Evolutionary conservation across 1,284 basidiomycete species (phyloP).

Genomic region (Veloporphyrellus conicus): DNA sequence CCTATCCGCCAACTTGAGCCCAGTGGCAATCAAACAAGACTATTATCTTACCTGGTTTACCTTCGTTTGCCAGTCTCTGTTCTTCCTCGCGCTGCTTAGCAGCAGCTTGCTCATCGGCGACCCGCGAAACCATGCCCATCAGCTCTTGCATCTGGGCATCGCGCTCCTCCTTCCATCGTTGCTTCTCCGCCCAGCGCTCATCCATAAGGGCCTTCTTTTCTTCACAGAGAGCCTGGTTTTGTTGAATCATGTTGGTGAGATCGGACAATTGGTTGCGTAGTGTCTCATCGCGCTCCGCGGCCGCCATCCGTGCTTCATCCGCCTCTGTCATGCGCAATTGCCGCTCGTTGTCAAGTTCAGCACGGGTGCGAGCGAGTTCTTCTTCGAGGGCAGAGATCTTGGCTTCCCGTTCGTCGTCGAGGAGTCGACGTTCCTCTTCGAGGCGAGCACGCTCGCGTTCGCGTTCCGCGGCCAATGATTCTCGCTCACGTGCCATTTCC

Average conservation of each 20-base stretch:
- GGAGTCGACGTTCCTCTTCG: constrained; percentile 42
- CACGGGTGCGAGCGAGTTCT: constrained; percentile 54
- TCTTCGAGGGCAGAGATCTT: constrained; percentile 58
- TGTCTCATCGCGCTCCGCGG: constrained; percentile 54
- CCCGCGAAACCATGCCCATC: constrained; percentile 52
- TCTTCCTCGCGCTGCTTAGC: constrained; percentile 50
- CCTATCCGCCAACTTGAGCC: constrained; percentile 33
- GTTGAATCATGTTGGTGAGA: constrained; percentile 63
- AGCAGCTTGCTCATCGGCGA: constrained; percentile 50
- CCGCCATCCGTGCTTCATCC: constrained; percentile 52
- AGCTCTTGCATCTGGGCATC: constrained; percentile 51
- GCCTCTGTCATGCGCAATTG: constrained; percentile 55
- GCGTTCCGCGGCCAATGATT: constrained; percentile 49
- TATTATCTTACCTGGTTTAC: constrained; percentile 45
- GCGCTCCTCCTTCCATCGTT: constrained; percentile 49
- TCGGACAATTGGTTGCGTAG: constrained; percentile 58
- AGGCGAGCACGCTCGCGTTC: constrained; percentile 46
- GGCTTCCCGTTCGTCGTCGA: constrained; percentile 50
- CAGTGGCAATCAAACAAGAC: not conserved
- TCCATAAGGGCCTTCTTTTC: constrained; percentile 56
- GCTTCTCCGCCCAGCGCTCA: constrained; percentile 55
- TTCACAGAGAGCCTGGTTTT: constrained; percentile 53
- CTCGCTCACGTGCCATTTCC: constrained; percentile 50
- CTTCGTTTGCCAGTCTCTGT: constrained; percentile 43
- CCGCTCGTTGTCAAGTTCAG: constrained; percentile 53